Conservation (phyloP, 805 yeast genomes). For the Saturnispora serradocipensis region DNA sequence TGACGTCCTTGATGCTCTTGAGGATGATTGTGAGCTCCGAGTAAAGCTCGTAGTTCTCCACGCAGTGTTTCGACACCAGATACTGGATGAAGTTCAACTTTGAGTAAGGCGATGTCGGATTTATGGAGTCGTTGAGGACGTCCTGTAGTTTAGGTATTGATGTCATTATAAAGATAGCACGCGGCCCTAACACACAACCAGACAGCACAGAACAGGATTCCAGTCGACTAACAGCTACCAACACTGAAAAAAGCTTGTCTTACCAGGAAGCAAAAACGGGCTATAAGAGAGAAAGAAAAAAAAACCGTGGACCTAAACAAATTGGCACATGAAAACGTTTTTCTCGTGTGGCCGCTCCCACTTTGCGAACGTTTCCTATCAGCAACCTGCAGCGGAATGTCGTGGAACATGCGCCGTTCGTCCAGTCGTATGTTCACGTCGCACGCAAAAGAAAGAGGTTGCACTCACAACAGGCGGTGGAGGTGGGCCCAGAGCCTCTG, state of each 20-base stretch:
- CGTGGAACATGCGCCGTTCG: background rate
- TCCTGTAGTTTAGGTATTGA: conserved; percentile 23
- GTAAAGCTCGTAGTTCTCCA: conserved; percentile 29
- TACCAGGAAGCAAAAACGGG: background rate
- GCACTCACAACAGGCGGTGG: no score
- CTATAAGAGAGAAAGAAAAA: background rate
- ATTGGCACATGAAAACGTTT: background rate
- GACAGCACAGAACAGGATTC: background rate
- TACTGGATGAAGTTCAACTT: conserved; percentile 23
- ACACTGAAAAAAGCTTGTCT: background rate
- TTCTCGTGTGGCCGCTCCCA: background rate
- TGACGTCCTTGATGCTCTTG: conserved; percentile 6
- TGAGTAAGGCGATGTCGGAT: conserved; percentile 17
- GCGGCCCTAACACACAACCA: background rate
- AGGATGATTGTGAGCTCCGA: conserved; percentile 19
- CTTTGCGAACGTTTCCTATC: background rate
- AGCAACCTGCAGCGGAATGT: background rate
- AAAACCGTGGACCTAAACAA: background rate
- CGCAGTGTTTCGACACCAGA: conserved; percentile 25
- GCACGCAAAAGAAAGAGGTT: no score
- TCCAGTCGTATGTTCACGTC: background rate
- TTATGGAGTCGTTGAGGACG: conserved; percentile 21
- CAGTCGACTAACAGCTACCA: no score
- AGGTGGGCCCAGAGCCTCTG: no score
- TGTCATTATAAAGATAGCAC: background rate